Base-by-base conservation (phyloP, 2,329 filamentous ascomycete genomes). In the Arthroderma sp. region DNA sequence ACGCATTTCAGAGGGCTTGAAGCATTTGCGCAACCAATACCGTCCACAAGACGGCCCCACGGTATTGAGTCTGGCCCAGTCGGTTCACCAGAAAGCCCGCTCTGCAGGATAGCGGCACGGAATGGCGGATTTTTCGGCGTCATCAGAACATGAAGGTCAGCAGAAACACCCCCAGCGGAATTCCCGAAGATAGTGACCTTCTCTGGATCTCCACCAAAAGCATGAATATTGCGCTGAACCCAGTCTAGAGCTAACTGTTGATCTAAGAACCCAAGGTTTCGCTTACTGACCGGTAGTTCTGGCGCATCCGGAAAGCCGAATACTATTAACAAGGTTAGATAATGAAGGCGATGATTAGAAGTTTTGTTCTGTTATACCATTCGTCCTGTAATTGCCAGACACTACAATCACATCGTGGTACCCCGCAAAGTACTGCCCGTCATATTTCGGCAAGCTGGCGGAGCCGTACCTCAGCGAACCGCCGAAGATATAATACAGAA, bases 231-330 rank as follows among this genome's bases (percentile, higher is more conserved):
- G 36, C 68, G 54, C 44, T 73, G 66, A 3, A 79, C 65, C 76
- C 76, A 80, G 51, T 77, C 62, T 6, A 80, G 59, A 29, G 73
- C 73, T 10, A 75, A 61, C 7, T 71, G 64, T 53, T 79, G 75
- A 47, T 78, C 74, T 43, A 69, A 61, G 0, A 76, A 58, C 2
- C 65, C 73, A 7, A 85, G 60, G 55, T 88, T 89, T 2, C 79
- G 38, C 22, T 41, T 4, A 27, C 37, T 32, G 9, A 37, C 10
- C 7, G 44, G 43, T 9, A 45, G 37, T 32, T 42, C 30, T 27
- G 40, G 40, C 30, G 40, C 33, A 10, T 32, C 15, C n/a, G 9
- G 11, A 34, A 34, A 34, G 8, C 32, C 11, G 9, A 34, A 29
- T 30, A 27, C 29, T 27, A 27, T 9, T 7, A 31, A 15, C 7